Percentiles rank a stretch among this genome's conserved stretches.
phyloP scores from a whole-genome alignment of 805 yeast genomes.

The Cyberlindnera euphorbiiphila region DNA sequence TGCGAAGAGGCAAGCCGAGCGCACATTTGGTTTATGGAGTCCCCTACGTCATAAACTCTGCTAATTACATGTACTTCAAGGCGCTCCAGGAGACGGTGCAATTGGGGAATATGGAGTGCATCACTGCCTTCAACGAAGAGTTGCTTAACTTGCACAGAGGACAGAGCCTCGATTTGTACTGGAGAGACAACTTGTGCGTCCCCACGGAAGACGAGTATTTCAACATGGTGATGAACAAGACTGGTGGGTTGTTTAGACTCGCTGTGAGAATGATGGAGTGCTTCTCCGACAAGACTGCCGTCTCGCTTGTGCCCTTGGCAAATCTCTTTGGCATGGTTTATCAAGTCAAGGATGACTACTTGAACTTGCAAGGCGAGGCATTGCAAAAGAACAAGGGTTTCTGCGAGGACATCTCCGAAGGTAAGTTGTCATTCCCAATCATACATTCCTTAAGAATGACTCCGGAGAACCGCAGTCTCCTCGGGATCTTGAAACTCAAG shows the following conservation, averaged over 20 bases:
- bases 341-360: slow-evolving; percentile 82
- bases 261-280: slow-evolving; percentile 61
- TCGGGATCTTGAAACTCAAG: slow-evolving; percentile 48
- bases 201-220: slow-evolving; percentile 65
- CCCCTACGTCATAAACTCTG: slow-evolving; percentile 78
- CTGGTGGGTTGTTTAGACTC: slow-evolving; percentile 84
- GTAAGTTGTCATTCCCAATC: slow-evolving; percentile 84
- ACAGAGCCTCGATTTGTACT: slow-evolving; percentile 83
- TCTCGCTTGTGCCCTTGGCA: slow-evolving; percentile 54
- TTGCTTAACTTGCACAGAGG: slow-evolving; percentile 81
- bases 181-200: slow-evolving; percentile 66
- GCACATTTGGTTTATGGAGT: slow-evolving; percentile 76
- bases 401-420: slow-evolving; percentile 86
- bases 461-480: slow-evolving; percentile 36
- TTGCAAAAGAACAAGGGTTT: slow-evolving; percentile 65
- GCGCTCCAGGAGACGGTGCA: slow-evolving; percentile 36
- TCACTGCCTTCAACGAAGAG: slow-evolving; percentile 58
- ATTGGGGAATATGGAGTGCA: slow-evolving; percentile 26
- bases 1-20: slow-evolving; percentile 74
- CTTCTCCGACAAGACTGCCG: slow-evolving; percentile 15
- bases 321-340: slow-evolving; percentile 77
- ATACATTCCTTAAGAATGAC: slow-evolving; percentile 54
- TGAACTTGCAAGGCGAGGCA: slow-evolving; percentile 55
- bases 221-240: slow-evolving; percentile 80
- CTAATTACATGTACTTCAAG: slow-evolving; percentile 73